Conservation (phyloP, 768 basidiomycete species). For the Daedalea quercina region DNA sequence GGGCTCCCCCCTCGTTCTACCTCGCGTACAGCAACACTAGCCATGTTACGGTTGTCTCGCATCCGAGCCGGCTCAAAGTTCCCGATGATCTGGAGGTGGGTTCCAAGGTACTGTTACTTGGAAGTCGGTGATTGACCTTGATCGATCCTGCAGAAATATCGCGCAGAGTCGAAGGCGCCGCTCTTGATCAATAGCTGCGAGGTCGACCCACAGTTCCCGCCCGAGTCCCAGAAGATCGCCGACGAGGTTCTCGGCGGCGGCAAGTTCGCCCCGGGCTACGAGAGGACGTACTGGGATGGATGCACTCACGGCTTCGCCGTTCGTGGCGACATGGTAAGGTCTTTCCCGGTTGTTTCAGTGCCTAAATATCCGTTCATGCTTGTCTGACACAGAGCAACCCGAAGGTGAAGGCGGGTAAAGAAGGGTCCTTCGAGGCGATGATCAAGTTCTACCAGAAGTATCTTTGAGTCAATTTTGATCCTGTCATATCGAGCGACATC, state of each 20-base stretch:
- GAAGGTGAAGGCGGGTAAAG: conserved; percentile 52
- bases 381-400: conserved; percentile 26
- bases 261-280: conserved; percentile 29
- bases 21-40: conserved; percentile 36
- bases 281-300: conserved; percentile 24
- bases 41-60: conserved; percentile 35
- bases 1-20: conserved; percentile 38
- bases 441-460: conserved; percentile 46
- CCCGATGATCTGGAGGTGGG: conserved; percentile 32
- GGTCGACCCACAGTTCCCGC: conserved; percentile 45
- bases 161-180: conserved; percentile 38
- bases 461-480: too few species aligned
- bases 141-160: conserved; percentile 33
- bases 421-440: conserved; percentile 49
- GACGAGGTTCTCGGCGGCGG: conserved; percentile 31
- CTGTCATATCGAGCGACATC: too few species aligned
- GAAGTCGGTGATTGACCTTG: too few species aligned
- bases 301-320: conserved; percentile 30
- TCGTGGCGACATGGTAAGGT: conserved; percentile 29
- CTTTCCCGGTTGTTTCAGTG: too few species aligned
- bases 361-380: too few species aligned
- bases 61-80: conserved; percentile 38
- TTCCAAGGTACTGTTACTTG: not conserved
- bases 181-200: conserved; percentile 66
- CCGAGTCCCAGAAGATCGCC: conserved; percentile 29